Evolutionary conservation across 2,329 filamentous ascomycete genomes (phyloP).

Genomic region (Ophiosphaerella herpotricha): DNA sequence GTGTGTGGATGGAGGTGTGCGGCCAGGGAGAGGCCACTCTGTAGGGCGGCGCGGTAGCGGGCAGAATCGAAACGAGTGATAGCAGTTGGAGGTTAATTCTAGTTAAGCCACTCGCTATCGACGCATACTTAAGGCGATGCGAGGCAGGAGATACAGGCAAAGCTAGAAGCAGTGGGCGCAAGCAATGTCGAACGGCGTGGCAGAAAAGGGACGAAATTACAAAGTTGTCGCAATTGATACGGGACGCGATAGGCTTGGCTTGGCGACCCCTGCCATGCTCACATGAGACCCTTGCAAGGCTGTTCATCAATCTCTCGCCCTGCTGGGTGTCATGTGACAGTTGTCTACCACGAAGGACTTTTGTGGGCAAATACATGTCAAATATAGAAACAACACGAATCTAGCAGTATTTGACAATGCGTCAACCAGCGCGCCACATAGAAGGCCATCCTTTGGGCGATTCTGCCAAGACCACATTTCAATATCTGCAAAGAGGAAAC

Average conservation of each 20-base stretch:
- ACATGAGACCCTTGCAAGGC: conserved; percentile 16
- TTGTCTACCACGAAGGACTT: too few relatives aligned
- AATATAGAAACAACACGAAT: not conserved
- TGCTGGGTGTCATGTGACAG: not conserved
- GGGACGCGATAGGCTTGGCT: conserved; percentile 20
- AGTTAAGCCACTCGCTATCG: not conserved
- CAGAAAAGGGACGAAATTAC: conserved; percentile 16
- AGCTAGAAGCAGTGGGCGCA: not conserved
- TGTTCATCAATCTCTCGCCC: not conserved
- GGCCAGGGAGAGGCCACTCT: conserved; percentile 22
- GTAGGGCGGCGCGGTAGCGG: not conserved
- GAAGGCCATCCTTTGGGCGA: not conserved
- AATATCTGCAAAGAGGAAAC: conserved; percentile 3
- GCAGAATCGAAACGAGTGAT: conserved; percentile 26
- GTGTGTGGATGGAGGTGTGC: conserved; percentile 21
- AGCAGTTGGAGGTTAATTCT: conserved; percentile 10
- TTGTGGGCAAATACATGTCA: not conserved
- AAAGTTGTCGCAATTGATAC: conserved; percentile 18
- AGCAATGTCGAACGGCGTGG: not conserved
- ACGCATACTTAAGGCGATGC: not conserved
- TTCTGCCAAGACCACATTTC: conserved; percentile 1
- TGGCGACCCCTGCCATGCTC: conserved; percentile 1
- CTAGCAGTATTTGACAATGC: not conserved
- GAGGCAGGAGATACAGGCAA: not conserved
- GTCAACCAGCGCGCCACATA: conserved; percentile 2